Evolutionary conservation across 768 basidiomycete genomes (phyloP), one percentile per base, ranked within the genome.

Genomic region (Neoboletus brunneissimus): DNA sequence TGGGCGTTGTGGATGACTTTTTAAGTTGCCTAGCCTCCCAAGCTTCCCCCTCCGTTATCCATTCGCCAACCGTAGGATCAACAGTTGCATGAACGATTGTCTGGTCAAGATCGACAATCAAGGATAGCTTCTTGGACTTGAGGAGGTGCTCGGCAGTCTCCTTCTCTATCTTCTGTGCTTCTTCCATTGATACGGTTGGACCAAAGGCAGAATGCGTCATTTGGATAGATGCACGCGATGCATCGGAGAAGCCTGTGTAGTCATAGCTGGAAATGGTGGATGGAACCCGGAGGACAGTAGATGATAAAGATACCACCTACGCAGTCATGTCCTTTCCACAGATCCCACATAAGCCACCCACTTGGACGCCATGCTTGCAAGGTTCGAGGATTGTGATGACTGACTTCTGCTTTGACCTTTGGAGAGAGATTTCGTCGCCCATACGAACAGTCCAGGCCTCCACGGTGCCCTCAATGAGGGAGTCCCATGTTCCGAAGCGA

Each of bases 61-160:
- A 98, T 70, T 98, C 96, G 32, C 94, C 95, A 2, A 98, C 93
- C 0, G 97, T 98, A 5, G 97, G 96, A 73, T 99, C 97, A 25
- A 98, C 95, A 0, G 96, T 98, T 9, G 97, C 96, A 67, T 99
- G 97, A 4, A 99, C 92, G 69, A 98, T 94, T 13, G 97, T 99
- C 72, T 99, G 97, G 75, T 99, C 97, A 34, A 99, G 83, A 77
- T 99, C 97, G 64, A 99, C 96, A 62, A 99, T 98, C 48, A 99
- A 86, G 34, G 91, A 93, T 32, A 99, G 85, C 70, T 87, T 93
- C 52, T 86, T 82, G 5, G 82, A 76, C 54, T 81, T 79, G 65
- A 92, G 80, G 35, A 99, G 83, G 62, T 86, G 87, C 1, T 87
- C 76, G 1, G 92, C 88, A 2, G 88, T 91, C 66, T 93, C 88